A percentile compares a stretch with the other conserved stretches of the same genome.
Evolutionary conservation across 2,329 filamentous ascomycete species (phyloP).

Genomic region (Talaromyces verruculosus): DNA sequence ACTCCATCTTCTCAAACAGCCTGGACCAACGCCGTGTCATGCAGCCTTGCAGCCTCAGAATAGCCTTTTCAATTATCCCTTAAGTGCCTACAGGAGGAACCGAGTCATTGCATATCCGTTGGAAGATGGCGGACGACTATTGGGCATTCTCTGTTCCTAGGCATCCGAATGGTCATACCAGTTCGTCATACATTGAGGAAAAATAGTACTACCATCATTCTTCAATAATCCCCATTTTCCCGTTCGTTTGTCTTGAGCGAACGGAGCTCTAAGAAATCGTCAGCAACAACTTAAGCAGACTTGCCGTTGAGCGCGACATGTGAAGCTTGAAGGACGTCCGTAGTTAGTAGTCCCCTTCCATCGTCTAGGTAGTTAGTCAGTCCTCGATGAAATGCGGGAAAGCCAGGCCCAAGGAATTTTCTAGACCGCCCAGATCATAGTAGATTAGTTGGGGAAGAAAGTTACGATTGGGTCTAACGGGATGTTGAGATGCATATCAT

Average conservation of each 20-base stretch:
- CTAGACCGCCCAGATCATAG: conserved; percentile 3
- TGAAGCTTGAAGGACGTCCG: background rate
- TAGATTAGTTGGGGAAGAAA: background rate
- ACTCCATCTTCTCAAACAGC: background rate
- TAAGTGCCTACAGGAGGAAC: background rate
- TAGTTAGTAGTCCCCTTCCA: background rate
- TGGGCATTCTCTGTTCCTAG: conserved; percentile 5
- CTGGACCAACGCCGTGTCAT: conserved; percentile 7
- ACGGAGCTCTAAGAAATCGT: background rate
- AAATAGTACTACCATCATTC: background rate
- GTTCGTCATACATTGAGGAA: conserved; percentile 9
- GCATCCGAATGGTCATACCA: conserved; percentile 18
- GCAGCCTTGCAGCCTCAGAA: conserved; percentile 3
- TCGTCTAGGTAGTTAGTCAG: background rate
- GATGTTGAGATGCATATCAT: background rate
- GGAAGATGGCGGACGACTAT: background rate
- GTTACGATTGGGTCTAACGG: conserved; percentile 6
- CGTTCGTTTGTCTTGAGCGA: background rate
- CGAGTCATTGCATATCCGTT: background rate
- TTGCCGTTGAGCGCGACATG: background rate
- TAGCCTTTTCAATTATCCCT: background rate
- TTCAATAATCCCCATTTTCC: background rate
- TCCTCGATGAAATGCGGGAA: background rate
- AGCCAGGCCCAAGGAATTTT: background rate
- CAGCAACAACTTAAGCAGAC: background rate